A percentile compares a stretch with the other conserved stretches of the same genome.
Evolutionary conservation across 2,329 filamentous ascomycete species (phyloP).

Genomic region (Fusarium brevicatenulatum): DNA sequence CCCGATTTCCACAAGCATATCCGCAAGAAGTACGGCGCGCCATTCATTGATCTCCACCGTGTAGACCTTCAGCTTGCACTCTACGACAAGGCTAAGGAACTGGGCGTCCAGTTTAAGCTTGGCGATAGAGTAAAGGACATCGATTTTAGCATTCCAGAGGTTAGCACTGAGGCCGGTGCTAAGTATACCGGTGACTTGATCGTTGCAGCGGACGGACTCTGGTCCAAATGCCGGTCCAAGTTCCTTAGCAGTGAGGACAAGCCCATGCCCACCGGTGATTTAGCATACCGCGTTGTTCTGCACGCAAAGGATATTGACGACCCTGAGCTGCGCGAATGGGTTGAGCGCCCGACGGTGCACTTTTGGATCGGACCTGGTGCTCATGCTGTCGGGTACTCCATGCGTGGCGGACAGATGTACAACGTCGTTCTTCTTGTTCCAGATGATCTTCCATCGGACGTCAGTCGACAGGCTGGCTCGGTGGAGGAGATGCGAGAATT

Average conservation of each 20-base stretch:
- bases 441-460: slow-evolving; percentile 66
- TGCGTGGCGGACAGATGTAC: slow-evolving; percentile 67
- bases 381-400: slow-evolving; percentile 71
- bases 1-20: slow-evolving; percentile 64
- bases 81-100: slow-evolving; percentile 59
- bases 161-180: slow-evolving; percentile 52
- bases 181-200: slow-evolving; percentile 50
- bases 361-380: slow-evolving; percentile 72
- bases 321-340: slow-evolving; percentile 60
- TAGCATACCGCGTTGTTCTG: slow-evolving; percentile 72
- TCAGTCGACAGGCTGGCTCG: slow-evolving; percentile 44
- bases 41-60: slow-evolving; percentile 70
- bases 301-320: slow-evolving; percentile 62
- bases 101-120: slow-evolving; percentile 63
- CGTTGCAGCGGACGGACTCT: slow-evolving; percentile 72
- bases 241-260: slow-evolving; percentile 58
- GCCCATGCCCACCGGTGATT: slow-evolving; percentile 69
- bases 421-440: slow-evolving; percentile 75
- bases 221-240: slow-evolving; percentile 65
- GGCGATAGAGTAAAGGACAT: slow-evolving; percentile 58
- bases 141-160: slow-evolving; percentile 57
- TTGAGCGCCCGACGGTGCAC: slow-evolving; percentile 62
- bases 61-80: slow-evolving; percentile 68
- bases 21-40: slow-evolving; percentile 63
- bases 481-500: slow-evolving; percentile 12